phyloP scores from a whole-genome alignment of 306 rosid genomes.

The Urtica urens region DNA sequence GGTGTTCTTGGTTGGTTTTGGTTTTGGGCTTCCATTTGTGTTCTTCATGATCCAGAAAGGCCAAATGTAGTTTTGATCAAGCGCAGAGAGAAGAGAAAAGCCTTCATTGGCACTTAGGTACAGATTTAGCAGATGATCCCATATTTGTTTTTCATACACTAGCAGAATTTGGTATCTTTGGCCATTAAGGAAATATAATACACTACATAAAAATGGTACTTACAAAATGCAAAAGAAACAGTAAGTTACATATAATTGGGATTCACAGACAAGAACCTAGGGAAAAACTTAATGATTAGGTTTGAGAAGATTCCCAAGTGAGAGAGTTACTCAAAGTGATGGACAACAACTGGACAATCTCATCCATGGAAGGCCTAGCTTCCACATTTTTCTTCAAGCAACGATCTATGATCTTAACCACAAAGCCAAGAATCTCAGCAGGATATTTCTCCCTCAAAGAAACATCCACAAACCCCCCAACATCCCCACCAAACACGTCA shows the following conservation, averaged over 20 bases:
- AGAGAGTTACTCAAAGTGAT: slow-evolving; percentile 46
- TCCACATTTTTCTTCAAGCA: slow-evolving; percentile 54
- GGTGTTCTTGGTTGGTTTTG: slow-evolving; percentile 36
- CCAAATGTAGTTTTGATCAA: slow-evolving; percentile 27
- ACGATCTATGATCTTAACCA: slow-evolving; percentile 27
- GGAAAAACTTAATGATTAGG: too few species aligned
- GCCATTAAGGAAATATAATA: too few species aligned
- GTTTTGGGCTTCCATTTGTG: slow-evolving; percentile 43
- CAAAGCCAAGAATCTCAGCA: slow-evolving; percentile 38
- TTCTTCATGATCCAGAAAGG: slow-evolving; percentile 41
- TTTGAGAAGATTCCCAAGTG: slow-evolving; percentile 54
- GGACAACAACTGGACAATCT: slow-evolving; percentile 48
- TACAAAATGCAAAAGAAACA: too few species aligned
- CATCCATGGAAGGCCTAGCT: slow-evolving; percentile 56
- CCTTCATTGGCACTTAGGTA: too few species aligned
- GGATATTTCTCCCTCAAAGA: slow-evolving; percentile 41
- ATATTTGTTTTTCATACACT: too few species aligned
- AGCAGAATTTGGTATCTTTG: too few species aligned
- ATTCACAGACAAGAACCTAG: too few species aligned
- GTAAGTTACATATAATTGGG: too few species aligned
- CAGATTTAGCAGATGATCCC: too few species aligned
- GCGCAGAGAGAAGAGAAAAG: not conserved
- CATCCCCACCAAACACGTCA: slow-evolving; percentile 17
- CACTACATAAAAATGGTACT: too few species aligned
- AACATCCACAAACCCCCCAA: slow-evolving; percentile 43